phyloP scores from a whole-genome alignment of 768 basidiomycete genomes.

The Termitomyces sp. region DNA sequence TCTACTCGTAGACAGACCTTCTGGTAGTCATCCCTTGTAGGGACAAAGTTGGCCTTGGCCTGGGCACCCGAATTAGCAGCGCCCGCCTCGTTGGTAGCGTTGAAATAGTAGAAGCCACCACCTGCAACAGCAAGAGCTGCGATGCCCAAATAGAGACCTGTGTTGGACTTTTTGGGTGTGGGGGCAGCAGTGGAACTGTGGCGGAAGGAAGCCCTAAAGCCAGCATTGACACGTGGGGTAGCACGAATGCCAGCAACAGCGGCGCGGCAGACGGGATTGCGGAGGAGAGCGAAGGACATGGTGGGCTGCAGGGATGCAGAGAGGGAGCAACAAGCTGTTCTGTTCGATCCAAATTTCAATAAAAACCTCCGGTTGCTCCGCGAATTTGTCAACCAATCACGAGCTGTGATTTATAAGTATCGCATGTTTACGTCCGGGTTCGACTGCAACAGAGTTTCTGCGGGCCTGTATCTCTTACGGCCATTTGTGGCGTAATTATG shows the following conservation, averaged over 20 bases:
- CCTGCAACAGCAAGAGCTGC: conserved; percentile 57
- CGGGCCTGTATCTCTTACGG: no score
- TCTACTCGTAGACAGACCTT: conserved; percentile 47
- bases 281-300: conserved; percentile 60
- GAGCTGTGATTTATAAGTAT: conserved; percentile 13
- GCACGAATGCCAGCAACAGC: conserved; percentile 30
- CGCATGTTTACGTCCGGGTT: background rate
- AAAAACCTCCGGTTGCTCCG: conserved; percentile 7
- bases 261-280: conserved; percentile 47
- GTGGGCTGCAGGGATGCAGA: conserved; percentile 17
- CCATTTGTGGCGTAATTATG: conserved; percentile 7
- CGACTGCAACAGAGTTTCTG: background rate
- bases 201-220: conserved; percentile 46
- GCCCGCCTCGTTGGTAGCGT: conserved; percentile 47
- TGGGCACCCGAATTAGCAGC: conserved; percentile 64
- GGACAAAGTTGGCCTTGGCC: conserved; percentile 63
- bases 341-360: conserved; percentile 15
- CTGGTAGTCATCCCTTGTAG: conserved; percentile 84
- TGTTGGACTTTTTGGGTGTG: conserved; percentile 47
- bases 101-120: conserved; percentile 64
- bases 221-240: conserved; percentile 19
- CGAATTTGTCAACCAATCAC: conserved; percentile 22
- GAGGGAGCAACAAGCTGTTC: conserved; percentile 1
- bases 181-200: conserved; percentile 54
- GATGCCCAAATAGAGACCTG: conserved; percentile 55